A percentile compares a stretch with the other conserved stretches of the same genome.
These are phyloP conservation scores for Fusarium napiforme DNA, from an alignment of 2,329 filamentous ascomycete species.

Conservation along the genomic window DNA sequence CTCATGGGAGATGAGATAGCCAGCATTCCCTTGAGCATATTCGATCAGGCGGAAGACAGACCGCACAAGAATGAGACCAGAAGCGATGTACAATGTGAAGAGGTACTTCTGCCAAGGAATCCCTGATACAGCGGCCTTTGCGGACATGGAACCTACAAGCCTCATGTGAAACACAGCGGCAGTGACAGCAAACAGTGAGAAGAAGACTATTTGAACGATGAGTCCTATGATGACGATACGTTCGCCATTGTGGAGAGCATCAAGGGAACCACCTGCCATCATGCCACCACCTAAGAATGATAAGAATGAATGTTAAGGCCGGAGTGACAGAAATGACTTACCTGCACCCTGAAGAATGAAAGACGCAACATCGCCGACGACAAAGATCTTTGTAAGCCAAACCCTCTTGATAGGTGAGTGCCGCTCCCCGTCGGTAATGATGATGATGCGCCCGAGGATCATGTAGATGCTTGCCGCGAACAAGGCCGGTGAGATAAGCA, in stretches of 20 bases:
- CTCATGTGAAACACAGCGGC: not conserved
- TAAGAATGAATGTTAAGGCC: too few species aligned
- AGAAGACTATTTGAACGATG: not conserved
- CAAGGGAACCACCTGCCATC: not conserved
- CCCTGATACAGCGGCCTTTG: not conserved
- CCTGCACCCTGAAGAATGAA: not conserved
- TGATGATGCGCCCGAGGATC: not conserved
- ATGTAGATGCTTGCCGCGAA: not conserved
- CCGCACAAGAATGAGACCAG: not conserved
- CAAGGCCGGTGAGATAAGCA: not conserved
- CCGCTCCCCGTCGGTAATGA: not conserved
- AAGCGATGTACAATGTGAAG: not conserved
- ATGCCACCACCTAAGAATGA: not conserved
- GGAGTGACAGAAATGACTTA: not conserved
- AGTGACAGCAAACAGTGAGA: fast-evolving
- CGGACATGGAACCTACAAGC: not conserved
- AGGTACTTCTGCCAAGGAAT: not conserved
- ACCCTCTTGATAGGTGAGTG: not conserved
- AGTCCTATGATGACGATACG: not conserved
- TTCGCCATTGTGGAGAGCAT: not conserved
- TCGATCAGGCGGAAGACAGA: not conserved
- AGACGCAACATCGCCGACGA: not conserved
- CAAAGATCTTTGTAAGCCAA: not conserved
- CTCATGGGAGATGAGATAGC: not conserved
- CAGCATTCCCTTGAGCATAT: not conserved